These are phyloP conservation scores for Collybia sp. DNA, from an alignment of 768 basidiomycete genomes.

Conservation along the genomic window DNA sequence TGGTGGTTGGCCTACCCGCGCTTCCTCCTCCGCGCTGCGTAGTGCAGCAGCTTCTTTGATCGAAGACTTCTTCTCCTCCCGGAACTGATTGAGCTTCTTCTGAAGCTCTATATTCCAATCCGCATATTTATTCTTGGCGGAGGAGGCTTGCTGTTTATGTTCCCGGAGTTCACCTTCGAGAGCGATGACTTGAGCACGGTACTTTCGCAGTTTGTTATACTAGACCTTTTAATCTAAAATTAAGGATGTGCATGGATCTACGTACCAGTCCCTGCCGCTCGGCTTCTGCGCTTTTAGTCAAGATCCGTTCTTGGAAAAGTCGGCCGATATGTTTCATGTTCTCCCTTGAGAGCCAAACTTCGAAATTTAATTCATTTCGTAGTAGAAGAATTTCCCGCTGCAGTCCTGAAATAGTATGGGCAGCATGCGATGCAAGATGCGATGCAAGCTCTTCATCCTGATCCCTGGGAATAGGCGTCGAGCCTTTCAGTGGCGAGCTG, in stretches of 20 bases:
- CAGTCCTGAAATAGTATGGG: constrained; percentile 62
- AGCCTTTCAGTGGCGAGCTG: constrained; percentile 18
- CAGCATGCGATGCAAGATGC: constrained; percentile 48
- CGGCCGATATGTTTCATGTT: constrained; percentile 81
- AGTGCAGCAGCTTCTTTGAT: constrained; percentile 62
- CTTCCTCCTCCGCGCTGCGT: constrained; percentile 67
- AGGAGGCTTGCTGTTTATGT: constrained; percentile 67
- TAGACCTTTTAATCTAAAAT: constrained; percentile 17
- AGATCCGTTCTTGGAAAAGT: constrained; percentile 67
- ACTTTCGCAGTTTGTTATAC: constrained; percentile 82
- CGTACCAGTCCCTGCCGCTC: constrained; percentile 80
- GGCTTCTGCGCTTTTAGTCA: constrained; percentile 70
- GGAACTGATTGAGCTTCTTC: constrained; percentile 65
- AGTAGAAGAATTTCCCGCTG: constrained; percentile 75
- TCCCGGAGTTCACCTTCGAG: constrained; percentile 69
- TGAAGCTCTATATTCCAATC: constrained; percentile 85
- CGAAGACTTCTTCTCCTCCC: constrained; percentile 81
- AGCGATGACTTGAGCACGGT: constrained; percentile 59
- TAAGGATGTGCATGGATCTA: constrained; percentile 4
- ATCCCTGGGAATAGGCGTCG: constrained; percentile 8
- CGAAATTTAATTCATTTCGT: constrained; percentile 80
- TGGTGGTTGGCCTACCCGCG: constrained; percentile 38
- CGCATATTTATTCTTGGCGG: constrained; percentile 71
- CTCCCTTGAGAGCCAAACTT: constrained; percentile 78
- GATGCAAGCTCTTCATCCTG: constrained; percentile 24